Evolutionary conservation across 2,329 filamentous ascomycete species (phyloP), one percentile per base, ranked within the genome.

Genomic region (Hypocreales sp.): DNA sequence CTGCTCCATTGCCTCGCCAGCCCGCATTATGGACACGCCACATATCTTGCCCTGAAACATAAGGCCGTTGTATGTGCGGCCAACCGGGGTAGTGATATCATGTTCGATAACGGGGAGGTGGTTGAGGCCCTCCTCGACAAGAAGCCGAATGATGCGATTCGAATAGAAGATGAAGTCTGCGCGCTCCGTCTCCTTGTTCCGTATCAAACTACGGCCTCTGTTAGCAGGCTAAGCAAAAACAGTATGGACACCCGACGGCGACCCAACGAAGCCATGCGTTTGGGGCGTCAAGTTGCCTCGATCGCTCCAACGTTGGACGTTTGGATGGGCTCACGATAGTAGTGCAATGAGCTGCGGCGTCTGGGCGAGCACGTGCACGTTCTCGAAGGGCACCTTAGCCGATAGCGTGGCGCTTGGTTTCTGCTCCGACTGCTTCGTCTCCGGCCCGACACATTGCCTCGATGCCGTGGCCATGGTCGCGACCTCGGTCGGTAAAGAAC

Each of bases 121-220:
- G 54, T 98, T 98, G 29, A 98, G 65, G 4, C 90, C 90, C 57
- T 98, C 90, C 55, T 98, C 90, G 22, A 98, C 90, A 6, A 98
- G 68, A 22, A 98, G 67, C 18, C 90, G 82, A 51, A 95, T 95
- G 51, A 98, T 95, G 33, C 90, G 75, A 58, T 98, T 98, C 23
- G 86, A 93, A 61, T 95, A 93, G 60, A 98, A 98, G 48, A 98
- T 94, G 53, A 98, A 98, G 55, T 98, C 90, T 35, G 84, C 90
- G 32, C 90, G 79, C 31, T 78, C 72, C 5, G 90, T 98, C 40
- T 78, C 70, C 53, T 80, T 81, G 54, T 93, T 84, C 42, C 90
- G 79, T 48, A 98, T 95, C 69, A 94, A 94, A 36, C 87, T 95
- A 44, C 36, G 10, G 9, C 14, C n/a, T n/a, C n/a, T n/a, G n/a